Evolutionary conservation across 192 early-diverging fungal species (phyloP), one percentile per base, ranked within the genome.

Genomic region (Gryganskiella cystojenkinii): DNA sequence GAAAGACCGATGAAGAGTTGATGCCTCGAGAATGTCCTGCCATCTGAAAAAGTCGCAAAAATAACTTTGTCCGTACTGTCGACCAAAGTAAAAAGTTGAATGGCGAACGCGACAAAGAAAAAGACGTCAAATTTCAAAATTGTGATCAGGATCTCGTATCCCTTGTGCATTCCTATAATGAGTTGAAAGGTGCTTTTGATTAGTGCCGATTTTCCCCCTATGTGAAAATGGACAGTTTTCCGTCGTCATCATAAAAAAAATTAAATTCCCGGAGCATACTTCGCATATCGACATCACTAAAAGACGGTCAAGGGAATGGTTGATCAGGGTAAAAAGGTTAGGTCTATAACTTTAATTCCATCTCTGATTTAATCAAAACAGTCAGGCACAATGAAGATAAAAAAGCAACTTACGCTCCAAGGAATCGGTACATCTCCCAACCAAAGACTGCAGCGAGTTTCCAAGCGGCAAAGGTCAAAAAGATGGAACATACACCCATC

Each of bases 91-190:
- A 86, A 85, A 56, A 88, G 79, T 72, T 89, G 88, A 53, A 89
- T 80, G 6, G 85, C 86, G 52, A 84, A 88, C 1, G 85, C 81
- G 30, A 89, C 85, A 59, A 91, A 88, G 40, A 90, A 90, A 63
- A 89, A 89, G 14, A 89, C 82, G 56, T 88, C 87, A 27, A 90
- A 84, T 80, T 90, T 90, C 13, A 90, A 80, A n/a, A 90, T 59
- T 2, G 89, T 90, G 28, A 89, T 81, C 64, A 90, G 75, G 33
- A 90, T 85, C 74, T 89, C 88, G 35, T 89, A 84, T 68, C 82
- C 84, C 66, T 85, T 87, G 83, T 87, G 90, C 71, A 84, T 84
- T 9, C 72, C 74, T 78, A 69, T 37, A n/a, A n/a, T n/a, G n/a
- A n/a, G n/a, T n/a, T n/a, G n/a, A n/a, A n/a, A n/a, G n/a, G n/a